Evolutionary conservation across 148 eudicot species (phyloP).

Genomic region (Pharnaceum exiguum): DNA sequence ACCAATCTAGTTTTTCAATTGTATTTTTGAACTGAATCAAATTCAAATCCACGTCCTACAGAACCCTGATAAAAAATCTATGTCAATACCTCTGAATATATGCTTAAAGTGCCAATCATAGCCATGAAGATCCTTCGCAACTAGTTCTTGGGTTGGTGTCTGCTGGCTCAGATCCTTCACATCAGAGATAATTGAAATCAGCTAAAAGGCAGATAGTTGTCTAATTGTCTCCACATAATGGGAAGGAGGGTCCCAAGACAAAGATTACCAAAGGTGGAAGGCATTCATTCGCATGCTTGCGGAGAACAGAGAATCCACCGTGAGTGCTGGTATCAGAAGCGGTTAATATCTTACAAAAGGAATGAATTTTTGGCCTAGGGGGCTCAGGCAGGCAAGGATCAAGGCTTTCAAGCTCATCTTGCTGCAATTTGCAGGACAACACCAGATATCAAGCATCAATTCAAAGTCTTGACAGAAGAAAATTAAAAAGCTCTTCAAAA

Average conservation of each 20-base stretch:
- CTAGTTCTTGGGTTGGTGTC: constrained; percentile 79
- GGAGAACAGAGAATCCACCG: constrained; percentile 94
- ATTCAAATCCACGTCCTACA: neutral
- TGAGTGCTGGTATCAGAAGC: constrained; percentile 97
- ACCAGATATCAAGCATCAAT: neutral
- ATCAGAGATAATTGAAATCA: constrained; percentile 8
- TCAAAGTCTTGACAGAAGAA: neutral
- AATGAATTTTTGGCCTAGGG: constrained; percentile 46
- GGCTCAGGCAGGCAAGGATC: constrained; percentile 48
- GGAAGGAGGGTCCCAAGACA: neutral
- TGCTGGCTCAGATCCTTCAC: constrained; percentile 71
- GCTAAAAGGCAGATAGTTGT: neutral
- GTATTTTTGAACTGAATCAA: neutral
- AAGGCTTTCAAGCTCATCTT: constrained; percentile 51
- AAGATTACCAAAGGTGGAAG: constrained; percentile 72
- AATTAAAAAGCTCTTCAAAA: neutral
- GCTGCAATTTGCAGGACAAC: constrained; percentile 35
- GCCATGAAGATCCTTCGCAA: constrained; percentile 81
- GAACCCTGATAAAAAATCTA: neutral
- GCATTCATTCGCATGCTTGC: constrained; percentile 90
- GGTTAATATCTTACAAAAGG: constrained; percentile 73
- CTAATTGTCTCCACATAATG: too few relatives aligned
- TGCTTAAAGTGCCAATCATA: constrained; percentile 92
- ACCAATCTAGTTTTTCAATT: neutral
- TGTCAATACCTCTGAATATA: constrained; percentile 66